Percentiles rank a stretch among this genome's conserved stretches.
phyloP scores from a whole-genome alignment of 805 yeast genomes.

The Ogataea ganodermae region DNA sequence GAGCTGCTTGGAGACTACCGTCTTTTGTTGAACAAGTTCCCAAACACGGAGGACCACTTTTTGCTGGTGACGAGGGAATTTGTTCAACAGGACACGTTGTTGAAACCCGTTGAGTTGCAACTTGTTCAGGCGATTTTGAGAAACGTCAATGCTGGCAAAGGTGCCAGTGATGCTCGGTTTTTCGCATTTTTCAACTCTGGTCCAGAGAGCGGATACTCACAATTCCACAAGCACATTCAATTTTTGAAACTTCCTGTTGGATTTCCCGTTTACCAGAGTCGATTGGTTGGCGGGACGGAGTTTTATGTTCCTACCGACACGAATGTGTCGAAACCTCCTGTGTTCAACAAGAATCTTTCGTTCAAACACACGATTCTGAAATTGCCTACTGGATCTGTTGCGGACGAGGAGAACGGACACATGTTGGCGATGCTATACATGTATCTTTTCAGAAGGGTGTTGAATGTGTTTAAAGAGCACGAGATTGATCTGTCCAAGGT shows the following conservation, averaged over 20 bases:
- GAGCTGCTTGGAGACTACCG: conserved; percentile 55
- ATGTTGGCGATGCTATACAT: conserved; percentile 68
- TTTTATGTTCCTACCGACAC: conserved; percentile 55
- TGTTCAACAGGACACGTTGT: conserved; percentile 68
- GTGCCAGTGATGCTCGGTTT: conserved; percentile 47
- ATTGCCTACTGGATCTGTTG: conserved; percentile 38
- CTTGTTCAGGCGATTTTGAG: conserved; percentile 58
- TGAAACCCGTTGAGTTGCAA: conserved; percentile 68
- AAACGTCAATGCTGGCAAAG: conserved; percentile 44
- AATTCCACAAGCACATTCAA: conserved; percentile 90
- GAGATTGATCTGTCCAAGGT: conserved; percentile 41
- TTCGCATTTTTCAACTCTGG: conserved; percentile 91
- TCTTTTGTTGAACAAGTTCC: conserved; percentile 82
- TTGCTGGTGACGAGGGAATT: conserved; percentile 76
- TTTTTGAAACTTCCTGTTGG: conserved; percentile 69
- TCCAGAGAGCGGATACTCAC: conserved; percentile 88
- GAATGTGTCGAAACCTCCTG: conserved; percentile 50
- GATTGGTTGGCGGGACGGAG: conserved; percentile 43
- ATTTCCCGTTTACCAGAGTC: conserved; percentile 60
- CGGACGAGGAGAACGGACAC: conserved; percentile 50
- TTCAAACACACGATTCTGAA: conserved; percentile 85
- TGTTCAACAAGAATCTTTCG: conserved; percentile 60
- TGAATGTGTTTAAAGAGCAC: conserved; percentile 64
- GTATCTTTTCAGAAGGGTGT: conserved; percentile 66
- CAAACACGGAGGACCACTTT: conserved; percentile 78